These are phyloP conservation scores for Colletotrichum sojae DNA, from an alignment of 2,329 filamentous ascomycete genomes.

Conservation along the genomic window DNA sequence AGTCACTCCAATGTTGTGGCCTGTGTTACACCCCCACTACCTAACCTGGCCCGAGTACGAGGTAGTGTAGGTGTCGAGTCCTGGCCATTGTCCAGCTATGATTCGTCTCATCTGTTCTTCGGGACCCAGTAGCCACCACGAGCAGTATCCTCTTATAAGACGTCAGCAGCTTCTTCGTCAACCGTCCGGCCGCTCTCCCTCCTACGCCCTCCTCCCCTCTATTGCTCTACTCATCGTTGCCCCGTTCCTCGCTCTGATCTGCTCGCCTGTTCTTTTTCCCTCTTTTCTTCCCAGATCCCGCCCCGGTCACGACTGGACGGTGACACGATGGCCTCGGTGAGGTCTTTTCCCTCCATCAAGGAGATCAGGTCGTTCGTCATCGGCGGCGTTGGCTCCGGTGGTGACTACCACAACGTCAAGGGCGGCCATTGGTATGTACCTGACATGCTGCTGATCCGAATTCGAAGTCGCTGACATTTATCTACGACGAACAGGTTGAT, in stretches of 20 bases:
- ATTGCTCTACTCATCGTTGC: background rate
- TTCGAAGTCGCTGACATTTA: conserved; percentile 51
- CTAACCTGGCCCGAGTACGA: no score
- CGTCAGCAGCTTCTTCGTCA: no score
- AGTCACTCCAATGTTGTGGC: no score
- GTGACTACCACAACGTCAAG: conserved; percentile 94
- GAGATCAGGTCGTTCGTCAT: conserved; percentile 81
- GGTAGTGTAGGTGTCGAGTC: no score
- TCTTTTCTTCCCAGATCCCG: background rate
- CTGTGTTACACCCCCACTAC: no score
- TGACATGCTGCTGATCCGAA: background rate
- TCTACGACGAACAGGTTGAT: conserved; percentile 79
- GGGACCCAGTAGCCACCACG: no score
- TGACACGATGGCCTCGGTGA: conserved; percentile 62
- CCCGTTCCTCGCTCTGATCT: background rate
- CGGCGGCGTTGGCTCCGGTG: conserved; percentile 71
- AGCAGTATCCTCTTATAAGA: background rate
- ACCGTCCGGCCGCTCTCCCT: no score
- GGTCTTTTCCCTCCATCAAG: conserved; percentile 81
- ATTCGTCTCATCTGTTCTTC: conserved; percentile 24
- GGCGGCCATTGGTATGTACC: conserved; percentile 73
- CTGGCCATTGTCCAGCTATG: no score
- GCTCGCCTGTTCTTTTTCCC: background rate
- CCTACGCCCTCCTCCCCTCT: no score
- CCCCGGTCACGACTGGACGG: background rate